A percentile compares a stretch with the other conserved stretches of the same genome.
Conservation (phyloP, 2,329 filamentous ascomycete species). For the Trichoderma pleuroti region DNA sequence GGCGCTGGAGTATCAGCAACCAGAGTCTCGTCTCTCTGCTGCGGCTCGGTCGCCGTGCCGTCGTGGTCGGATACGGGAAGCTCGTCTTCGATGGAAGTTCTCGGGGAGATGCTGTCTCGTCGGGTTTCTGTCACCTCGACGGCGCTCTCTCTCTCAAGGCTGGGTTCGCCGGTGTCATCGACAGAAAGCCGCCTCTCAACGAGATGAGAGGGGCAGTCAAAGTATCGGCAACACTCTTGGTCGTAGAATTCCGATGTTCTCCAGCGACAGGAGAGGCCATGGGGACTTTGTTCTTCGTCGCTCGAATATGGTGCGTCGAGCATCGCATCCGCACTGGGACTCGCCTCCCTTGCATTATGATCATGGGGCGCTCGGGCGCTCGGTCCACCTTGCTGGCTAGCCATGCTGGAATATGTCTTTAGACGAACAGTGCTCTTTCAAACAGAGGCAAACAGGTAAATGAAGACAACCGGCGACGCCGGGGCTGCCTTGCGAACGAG, state of each 20-base stretch:
- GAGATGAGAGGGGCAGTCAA: constrained; percentile 48
- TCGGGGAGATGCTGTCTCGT: background rate
- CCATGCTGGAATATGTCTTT: constrained; percentile 28
- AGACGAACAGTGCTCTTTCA: background rate
- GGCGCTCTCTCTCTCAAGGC: constrained; percentile 13
- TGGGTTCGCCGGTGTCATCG: constrained; percentile 24
- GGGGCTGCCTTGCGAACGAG: background rate
- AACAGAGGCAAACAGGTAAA: background rate
- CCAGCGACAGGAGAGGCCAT: constrained; percentile 35
- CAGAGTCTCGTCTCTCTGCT: background rate
- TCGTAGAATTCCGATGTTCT: constrained; percentile 38
- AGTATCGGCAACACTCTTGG: constrained; percentile 45
- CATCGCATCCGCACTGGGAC: constrained; percentile 24
- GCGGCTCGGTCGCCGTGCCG: background rate
- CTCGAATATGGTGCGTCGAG: constrained; percentile 40
- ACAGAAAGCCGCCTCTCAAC: constrained; percentile 37
- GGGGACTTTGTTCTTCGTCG: constrained; percentile 29
- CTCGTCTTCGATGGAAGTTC: background rate
- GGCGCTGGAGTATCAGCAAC: background rate
- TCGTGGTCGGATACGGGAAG: background rate
- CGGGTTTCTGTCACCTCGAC: background rate
- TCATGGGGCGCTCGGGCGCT: constrained; percentile 21
- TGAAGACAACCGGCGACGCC: background rate
- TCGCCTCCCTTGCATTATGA: constrained; percentile 13
- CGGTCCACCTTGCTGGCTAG: constrained; percentile 30